These are phyloP conservation scores for baker's yeast (Saccharomyces cerevisiae) DNA, from an alignment of 805 yeast species.

Conservation along the genomic window DNA sequence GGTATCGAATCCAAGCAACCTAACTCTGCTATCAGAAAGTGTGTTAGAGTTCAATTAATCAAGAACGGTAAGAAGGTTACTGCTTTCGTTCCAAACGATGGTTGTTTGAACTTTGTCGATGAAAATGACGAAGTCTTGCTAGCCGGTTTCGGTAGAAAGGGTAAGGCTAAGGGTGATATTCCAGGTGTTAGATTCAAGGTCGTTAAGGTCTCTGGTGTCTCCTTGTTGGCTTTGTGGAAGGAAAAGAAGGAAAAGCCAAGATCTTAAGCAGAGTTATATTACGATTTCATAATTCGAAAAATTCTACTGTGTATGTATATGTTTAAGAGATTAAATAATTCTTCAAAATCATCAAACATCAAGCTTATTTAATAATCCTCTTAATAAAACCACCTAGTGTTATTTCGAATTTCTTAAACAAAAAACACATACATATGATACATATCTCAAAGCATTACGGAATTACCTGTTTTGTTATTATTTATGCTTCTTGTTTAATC, in stretches of 20 bases:
- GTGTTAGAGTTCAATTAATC: conserved; percentile 98
- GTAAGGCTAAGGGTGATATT: conserved; percentile 99
- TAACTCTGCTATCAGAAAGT: conserved; percentile 99
- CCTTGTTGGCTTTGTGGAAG: conserved; percentile 97
- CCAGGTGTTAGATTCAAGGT: conserved; percentile 99
- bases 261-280: conserved; percentile 46
- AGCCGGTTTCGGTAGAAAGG: conserved; percentile 99
- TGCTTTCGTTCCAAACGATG: conserved; percentile 99
- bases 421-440: background rate
- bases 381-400: background rate
- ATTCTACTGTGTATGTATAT: background rate
- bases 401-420: background rate
- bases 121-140: conserved; percentile 97
- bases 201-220: conserved; percentile 98
- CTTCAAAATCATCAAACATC: background rate
- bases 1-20: conserved; percentile 99
- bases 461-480: background rate
- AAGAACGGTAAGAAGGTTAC: conserved; percentile 99
- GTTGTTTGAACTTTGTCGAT: conserved; percentile 98
- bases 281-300: background rate
- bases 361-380: background rate
- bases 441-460: background rate
- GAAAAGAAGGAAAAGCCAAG: conserved; percentile 99
- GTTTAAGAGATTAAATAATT: background rate
- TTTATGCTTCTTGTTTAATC: conserved; percentile 27